Conservation (phyloP, 169 alveolate species). For the Plasmodium knowlesi region DNA sequence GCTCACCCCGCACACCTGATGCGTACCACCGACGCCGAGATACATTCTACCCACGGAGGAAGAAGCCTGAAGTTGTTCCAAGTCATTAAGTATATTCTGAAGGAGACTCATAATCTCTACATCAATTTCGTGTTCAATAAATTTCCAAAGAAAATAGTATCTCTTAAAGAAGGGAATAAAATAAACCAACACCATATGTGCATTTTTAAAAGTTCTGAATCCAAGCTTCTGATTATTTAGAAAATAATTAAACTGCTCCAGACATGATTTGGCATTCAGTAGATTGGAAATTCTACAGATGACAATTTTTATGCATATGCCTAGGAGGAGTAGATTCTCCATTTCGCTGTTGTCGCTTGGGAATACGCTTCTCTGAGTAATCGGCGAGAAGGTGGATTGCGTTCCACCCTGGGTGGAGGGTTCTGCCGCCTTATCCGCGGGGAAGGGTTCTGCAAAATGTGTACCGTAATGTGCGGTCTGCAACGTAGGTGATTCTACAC, state of each 20-base stretch:
- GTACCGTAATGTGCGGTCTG: not conserved
- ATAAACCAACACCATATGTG: slow-evolving; percentile 30
- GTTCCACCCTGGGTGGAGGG: not conserved
- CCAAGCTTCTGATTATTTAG: slow-evolving; percentile 30
- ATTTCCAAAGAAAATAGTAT: slow-evolving; percentile 57
- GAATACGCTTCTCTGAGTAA: not conserved
- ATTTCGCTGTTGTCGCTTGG: slow-evolving; percentile 6
- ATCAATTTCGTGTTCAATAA: slow-evolving; percentile 64
- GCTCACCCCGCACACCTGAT: not conserved
- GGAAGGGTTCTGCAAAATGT: not conserved
- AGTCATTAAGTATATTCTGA: slow-evolving; percentile 10
- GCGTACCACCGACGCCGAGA: not conserved
- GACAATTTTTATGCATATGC: slow-evolving; percentile 57
- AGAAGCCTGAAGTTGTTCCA: slow-evolving; percentile 14
- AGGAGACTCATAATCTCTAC: slow-evolving; percentile 23
- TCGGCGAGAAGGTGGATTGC: not conserved
- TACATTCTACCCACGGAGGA: not conserved
- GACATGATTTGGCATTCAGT: slow-evolving; percentile 39
- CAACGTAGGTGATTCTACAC: not conserved
- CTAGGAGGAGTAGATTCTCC: slow-evolving; percentile 24
- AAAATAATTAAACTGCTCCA: slow-evolving; percentile 54
- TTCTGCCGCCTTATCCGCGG: not conserved
- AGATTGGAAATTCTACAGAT: slow-evolving; percentile 43
- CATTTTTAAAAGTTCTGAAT: slow-evolving; percentile 27
- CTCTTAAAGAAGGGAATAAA: slow-evolving; percentile 64